Conservation (phyloP, 768 basidiomycete genomes). For the Termitomyces eurrhizus region DNA sequence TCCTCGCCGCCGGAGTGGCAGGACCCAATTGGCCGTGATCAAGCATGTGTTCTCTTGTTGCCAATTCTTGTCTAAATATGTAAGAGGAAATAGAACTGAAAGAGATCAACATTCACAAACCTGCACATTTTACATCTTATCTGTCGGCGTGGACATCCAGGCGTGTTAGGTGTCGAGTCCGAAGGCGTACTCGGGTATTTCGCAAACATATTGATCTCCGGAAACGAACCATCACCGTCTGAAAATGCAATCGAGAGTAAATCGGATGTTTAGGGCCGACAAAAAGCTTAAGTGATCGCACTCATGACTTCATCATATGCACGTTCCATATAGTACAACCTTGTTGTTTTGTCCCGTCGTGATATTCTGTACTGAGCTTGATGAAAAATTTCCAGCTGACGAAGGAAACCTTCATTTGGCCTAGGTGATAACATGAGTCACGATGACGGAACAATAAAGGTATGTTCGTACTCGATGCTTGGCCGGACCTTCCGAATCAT, state of each 20-base stretch:
- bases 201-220: slow-evolving; percentile 73
- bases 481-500: slow-evolving; percentile 67
- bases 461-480: slow-evolving; percentile 51
- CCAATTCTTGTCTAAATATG: slow-evolving; percentile 66
- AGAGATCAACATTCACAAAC: slow-evolving; percentile 28
- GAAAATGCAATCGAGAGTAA: slow-evolving; percentile 6
- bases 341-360: slow-evolving; percentile 60
- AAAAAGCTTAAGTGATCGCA: slow-evolving; percentile 32
- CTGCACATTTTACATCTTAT: slow-evolving; percentile 94
- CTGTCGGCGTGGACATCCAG: slow-evolving; percentile 46
- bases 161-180: slow-evolving; percentile 57
- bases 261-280: slow-evolving; percentile 15
- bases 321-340: slow-evolving; percentile 83
- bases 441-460: background rate
- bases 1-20: slow-evolving; percentile 49
- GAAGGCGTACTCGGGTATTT: slow-evolving; percentile 64
- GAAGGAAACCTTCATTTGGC: slow-evolving; percentile 81
- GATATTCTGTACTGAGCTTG: slow-evolving; percentile 66
- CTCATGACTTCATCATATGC: slow-evolving; percentile 75
- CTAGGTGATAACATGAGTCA: slow-evolving; percentile 32
- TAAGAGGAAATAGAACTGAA: background rate
- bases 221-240: slow-evolving; percentile 74
- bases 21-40: slow-evolving; percentile 81
- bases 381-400: slow-evolving; percentile 80
- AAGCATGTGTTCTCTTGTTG: slow-evolving; percentile 90